phyloP scores from a whole-genome alignment of 768 basidiomycete species.

The Coprinopsis marcescibilis region DNA sequence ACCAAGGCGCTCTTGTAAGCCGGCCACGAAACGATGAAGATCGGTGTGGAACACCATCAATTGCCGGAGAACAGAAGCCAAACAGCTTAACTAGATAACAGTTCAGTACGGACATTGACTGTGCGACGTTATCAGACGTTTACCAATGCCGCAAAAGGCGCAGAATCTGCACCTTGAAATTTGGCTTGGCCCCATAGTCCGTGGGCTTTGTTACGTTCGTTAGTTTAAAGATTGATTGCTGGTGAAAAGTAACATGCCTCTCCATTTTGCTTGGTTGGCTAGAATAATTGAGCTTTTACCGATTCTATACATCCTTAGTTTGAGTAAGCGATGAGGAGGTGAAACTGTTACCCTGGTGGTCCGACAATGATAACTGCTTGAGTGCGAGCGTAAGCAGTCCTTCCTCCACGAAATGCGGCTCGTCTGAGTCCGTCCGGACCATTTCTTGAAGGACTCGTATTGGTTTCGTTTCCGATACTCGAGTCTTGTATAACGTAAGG shows the following conservation, averaged over 20 bases:
- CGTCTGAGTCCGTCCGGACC: conserved; percentile 40
- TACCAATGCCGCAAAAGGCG: conserved; percentile 65
- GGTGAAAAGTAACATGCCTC: conserved; percentile 34
- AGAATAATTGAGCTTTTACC: conserved; percentile 73
- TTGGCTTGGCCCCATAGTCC: conserved; percentile 77
- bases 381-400: conserved; percentile 41
- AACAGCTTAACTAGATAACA: conserved; percentile 46
- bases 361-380: conserved; percentile 60
- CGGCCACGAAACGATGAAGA: conserved; percentile 56
- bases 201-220: conserved; percentile 34
- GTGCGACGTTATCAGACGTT: conserved; percentile 10
- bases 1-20: conserved; percentile 55
- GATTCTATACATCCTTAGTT: conserved; percentile 46
- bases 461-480: conserved; percentile 17
- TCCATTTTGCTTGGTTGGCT: conserved; percentile 67
- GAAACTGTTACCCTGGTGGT: conserved; percentile 48
- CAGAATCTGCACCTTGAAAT: conserved; percentile 58
- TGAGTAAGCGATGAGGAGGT: background rate
- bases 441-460: conserved; percentile 28
- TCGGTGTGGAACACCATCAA: conserved; percentile 71
- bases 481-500: conserved; percentile 16
- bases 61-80: conserved; percentile 68
- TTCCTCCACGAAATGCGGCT: conserved; percentile 33
- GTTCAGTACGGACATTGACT: conserved; percentile 6
- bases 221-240: background rate